Evolutionary conservation across 139 green algal species (phyloP).

Genomic region (Chlamydomonas applanata): DNA sequence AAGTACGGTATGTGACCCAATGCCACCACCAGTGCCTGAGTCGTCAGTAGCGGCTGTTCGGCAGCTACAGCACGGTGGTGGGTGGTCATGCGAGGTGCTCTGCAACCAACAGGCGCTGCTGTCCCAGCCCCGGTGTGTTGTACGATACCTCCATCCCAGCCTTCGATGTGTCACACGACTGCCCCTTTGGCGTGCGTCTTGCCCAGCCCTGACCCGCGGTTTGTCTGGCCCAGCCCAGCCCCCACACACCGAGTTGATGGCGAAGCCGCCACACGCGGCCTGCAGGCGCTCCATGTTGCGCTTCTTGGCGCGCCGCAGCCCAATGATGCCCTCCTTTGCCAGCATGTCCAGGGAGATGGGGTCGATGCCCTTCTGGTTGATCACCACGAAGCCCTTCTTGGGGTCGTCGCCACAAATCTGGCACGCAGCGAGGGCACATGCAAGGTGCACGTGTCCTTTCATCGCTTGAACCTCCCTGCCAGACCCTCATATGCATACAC

Average conservation of each 20-base stretch:
- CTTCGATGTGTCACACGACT: neutral
- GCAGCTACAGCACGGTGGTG: too few relatives aligned
- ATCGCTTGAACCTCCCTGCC: too few relatives aligned
- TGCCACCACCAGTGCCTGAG: too few relatives aligned
- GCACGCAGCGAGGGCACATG: too few relatives aligned
- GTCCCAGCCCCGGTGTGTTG: too few relatives aligned
- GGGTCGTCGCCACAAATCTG: conserved; percentile 74
- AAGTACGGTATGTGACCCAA: too few relatives aligned
- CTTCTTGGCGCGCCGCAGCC: conserved; percentile 88
- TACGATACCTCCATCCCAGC: too few relatives aligned
- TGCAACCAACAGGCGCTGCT: too few relatives aligned
- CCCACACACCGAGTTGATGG: conserved; percentile 61
- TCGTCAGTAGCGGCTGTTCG: too few relatives aligned
- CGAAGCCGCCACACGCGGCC: conserved; percentile 86
- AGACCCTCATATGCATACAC: neutral
- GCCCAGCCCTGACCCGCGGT: neutral
- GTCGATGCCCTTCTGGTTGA: conserved; percentile 99
- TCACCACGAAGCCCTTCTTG: conserved; percentile 91
- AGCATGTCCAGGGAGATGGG: conserved; percentile 95
- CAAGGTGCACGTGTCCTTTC: too few relatives aligned
- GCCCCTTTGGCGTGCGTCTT: neutral
- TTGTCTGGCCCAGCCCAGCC: neutral
- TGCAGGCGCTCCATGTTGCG: conserved; percentile 98
- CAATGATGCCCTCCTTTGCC: conserved; percentile 92
- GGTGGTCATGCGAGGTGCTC: too few relatives aligned